phyloP scores from a whole-genome alignment of 2,329 filamentous ascomycete species.

The Alternaria sp. region DNA sequence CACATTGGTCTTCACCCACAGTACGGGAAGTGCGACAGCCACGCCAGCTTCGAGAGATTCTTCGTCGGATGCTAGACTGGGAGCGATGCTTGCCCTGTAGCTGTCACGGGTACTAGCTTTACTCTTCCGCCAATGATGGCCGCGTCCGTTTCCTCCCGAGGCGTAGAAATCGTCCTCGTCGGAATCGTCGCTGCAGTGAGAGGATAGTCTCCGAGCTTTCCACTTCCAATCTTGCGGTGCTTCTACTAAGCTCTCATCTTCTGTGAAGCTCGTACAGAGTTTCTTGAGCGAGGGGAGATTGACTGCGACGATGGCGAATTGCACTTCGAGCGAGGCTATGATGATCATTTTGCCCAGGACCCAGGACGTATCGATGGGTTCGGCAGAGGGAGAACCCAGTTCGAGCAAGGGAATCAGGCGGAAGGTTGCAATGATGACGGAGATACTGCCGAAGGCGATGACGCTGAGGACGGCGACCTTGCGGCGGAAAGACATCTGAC shows the following conservation, averaged over 20 bases:
- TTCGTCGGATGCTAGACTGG: constrained; percentile 10
- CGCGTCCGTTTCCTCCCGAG: constrained; percentile 4
- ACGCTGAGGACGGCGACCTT: constrained; percentile 35
- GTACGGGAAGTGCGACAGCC: constrained; percentile 12
- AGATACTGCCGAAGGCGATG: constrained; percentile 41
- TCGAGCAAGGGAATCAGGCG: constrained; percentile 33
- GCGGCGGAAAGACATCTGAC: constrained; percentile 33
- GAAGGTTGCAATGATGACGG: constrained; percentile 35
- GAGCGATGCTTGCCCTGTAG: constrained; percentile 6
- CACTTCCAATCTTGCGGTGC: not conserved
- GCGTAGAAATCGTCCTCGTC: constrained; percentile 6
- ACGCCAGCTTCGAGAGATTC: constrained; percentile 10
- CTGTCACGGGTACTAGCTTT: constrained; percentile 1
- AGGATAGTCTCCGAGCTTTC: not conserved
- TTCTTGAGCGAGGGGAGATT: constrained; percentile 47
- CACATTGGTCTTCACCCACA: constrained; percentile 13
- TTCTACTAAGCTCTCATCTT: not conserved
- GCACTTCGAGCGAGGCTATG: constrained; percentile 44
- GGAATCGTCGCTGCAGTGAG: constrained; percentile 3
- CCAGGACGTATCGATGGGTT: constrained; percentile 38
- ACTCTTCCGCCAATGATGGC: constrained; percentile 4
- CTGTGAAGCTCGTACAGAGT: constrained; percentile 35
- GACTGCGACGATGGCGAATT: constrained; percentile 46
- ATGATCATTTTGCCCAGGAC: constrained; percentile 47
- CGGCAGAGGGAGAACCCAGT: constrained; percentile 25